Conservation (phyloP, 306 rosid genomes). For the Rosa chinensis region DNA sequence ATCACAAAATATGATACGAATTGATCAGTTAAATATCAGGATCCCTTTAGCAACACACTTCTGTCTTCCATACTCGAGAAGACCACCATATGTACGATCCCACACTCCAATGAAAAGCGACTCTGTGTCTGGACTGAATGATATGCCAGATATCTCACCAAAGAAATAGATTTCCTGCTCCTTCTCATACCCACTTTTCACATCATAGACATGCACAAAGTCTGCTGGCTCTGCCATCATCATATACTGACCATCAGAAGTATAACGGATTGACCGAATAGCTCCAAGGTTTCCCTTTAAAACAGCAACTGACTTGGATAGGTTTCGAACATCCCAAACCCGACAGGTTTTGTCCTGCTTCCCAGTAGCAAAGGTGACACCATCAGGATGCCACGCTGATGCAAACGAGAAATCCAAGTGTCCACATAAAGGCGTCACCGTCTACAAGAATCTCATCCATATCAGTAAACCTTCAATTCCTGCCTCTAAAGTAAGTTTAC, state of each 20-base stretch:
- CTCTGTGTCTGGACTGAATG: constrained; percentile 89
- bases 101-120: constrained; percentile 76
- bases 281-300: constrained; percentile 88
- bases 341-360: constrained; percentile 89
- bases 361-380: constrained; percentile 72
- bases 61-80: constrained; percentile 63
- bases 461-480: not conserved
- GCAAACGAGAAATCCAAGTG: constrained; percentile 88
- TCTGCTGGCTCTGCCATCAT: constrained; percentile 89
- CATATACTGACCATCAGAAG: constrained; percentile 76
- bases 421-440: constrained; percentile 47
- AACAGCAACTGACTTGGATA: constrained; percentile 71
- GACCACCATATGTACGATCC: constrained; percentile 84
- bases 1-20: not conserved
- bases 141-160: constrained; percentile 85
- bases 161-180: constrained; percentile 84
- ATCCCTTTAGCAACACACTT: constrained; percentile 9
- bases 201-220: constrained; percentile 77
- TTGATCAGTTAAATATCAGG: not conserved
- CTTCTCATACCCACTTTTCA: constrained; percentile 59
- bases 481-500: constrained; percentile 1
- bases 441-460: constrained; percentile 46
- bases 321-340: constrained; percentile 76
- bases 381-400: constrained; percentile 84
- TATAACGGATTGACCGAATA: constrained; percentile 67